Base-by-base conservation (phyloP, 225 moss, liverwort and hornwort genomes). In the Physcomitrium patens region DNA sequence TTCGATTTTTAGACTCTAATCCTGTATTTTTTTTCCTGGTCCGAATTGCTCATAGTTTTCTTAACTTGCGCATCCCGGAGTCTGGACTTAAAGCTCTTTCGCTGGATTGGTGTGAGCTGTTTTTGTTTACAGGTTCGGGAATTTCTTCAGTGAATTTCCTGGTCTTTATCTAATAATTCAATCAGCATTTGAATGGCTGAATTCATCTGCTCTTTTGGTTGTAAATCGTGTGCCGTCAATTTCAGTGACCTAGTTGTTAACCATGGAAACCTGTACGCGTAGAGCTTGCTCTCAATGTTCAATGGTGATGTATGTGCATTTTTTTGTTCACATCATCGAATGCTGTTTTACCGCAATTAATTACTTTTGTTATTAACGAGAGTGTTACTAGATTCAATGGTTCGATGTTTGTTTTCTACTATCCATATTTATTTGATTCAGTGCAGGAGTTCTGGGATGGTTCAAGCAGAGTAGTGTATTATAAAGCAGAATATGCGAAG, bases 211-310 rank as follows among this genome's bases (percentile, higher is more conserved):
- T 58, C 28, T 26, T 20, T 37, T 51, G 5, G 31, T 10, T 41
- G 42, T 46, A 11, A 23, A 37, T 37, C 9, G 7, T 22, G 12
- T 57, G 12, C 26, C 23, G 20, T 44, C 15, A 49, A 22, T 52
- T 50, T 44, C 10, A 24, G 60, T 47, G 66, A 67, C 74, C 78
- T 74, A 78, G 41, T 61, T 70, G 70, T 70, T 51, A 43, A 55
- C 12, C 62, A 18, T 37, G 22, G 12, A 26, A 9, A 37, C 18
- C 24, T 20, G 0, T 37, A 46, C 51, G 27, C 22, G 53, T 47
- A 22, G 12, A 14, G 53, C 12, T 8, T 46, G 19, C 48, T 71
- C 47, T 9, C 16, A 51, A 20, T 62, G 3, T 20, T 23, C 8
- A 1, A 42, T 46, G n/a, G 22, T 41, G 3, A 43, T 43, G 64